phyloP scores from a whole-genome alignment of 2,329 filamentous ascomycete species.

The Cadophora malorum region DNA sequence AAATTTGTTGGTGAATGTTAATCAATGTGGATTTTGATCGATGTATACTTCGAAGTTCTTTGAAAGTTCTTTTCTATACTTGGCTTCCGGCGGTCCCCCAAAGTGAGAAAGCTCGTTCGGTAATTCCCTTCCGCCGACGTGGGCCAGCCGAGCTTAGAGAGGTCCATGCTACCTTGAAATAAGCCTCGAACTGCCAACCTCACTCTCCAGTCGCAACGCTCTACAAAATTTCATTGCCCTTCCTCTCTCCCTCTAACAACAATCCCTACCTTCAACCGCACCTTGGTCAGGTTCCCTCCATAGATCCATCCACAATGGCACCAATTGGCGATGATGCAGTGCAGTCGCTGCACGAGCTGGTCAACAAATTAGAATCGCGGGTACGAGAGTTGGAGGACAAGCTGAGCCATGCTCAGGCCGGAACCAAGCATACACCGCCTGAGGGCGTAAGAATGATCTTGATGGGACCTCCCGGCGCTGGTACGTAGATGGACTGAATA shows the following conservation, averaged over 20 bases:
- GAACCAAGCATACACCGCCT: constrained; percentile 59
- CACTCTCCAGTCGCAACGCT: constrained; percentile 32
- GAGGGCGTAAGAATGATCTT: constrained; percentile 91
- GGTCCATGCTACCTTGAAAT: constrained; percentile 24
- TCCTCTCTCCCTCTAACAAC: constrained; percentile 17
- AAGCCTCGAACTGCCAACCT: constrained; percentile 22
- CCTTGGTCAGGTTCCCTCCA: constrained; percentile 41
- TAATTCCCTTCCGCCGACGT: not conserved
- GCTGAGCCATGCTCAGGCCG: constrained; percentile 60
- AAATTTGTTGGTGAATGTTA: too few relatives aligned
- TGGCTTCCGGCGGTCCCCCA: not conserved
- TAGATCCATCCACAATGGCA: constrained; percentile 70
- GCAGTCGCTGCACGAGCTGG: constrained; percentile 82
- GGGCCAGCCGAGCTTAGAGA: constrained; percentile 19
- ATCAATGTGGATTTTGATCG: not conserved
- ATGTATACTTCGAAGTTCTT: not conserved
- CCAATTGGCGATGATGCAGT: constrained; percentile 82
- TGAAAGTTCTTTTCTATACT: not conserved
- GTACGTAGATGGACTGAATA: constrained; percentile 60
- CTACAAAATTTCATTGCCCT: constrained; percentile 23
- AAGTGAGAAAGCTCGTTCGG: not conserved
- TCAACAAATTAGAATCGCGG: constrained; percentile 83
- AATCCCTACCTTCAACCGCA: constrained; percentile 25
- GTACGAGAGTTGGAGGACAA: constrained; percentile 84
- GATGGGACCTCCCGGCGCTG: constrained; percentile 96